Evolutionary conservation across 2,329 filamentous ascomycete genomes (phyloP).

Genomic region (Lomentospora prolificans): DNA sequence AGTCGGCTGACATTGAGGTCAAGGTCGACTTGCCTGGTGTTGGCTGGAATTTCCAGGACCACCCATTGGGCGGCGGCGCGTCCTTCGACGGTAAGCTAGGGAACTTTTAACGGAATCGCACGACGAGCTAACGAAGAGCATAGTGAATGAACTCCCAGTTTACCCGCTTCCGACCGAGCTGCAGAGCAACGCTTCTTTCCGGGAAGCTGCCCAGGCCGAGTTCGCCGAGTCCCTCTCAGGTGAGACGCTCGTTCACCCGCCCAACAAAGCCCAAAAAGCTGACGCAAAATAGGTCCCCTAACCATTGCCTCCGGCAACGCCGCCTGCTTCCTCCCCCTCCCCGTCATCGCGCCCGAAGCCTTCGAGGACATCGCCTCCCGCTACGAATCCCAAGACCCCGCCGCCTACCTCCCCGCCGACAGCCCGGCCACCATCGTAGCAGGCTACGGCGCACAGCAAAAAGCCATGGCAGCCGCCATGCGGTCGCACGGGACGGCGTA

Average conservation of each 20-base stretch:
- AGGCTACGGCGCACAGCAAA: slow-evolving; percentile 23
- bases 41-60: slow-evolving; percentile 49
- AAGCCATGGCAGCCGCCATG: slow-evolving; percentile 4
- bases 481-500: slow-evolving; percentile 12
- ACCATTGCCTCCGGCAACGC: slow-evolving; percentile 7
- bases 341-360: slow-evolving; percentile 14
- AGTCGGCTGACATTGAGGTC: slow-evolving; percentile 35
- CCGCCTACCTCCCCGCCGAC: slow-evolving; percentile 13
- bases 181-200: slow-evolving; percentile 18
- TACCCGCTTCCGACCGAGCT: neutral
- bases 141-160: neutral
- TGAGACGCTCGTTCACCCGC: neutral
- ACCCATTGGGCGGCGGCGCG: slow-evolving; percentile 22
- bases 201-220: slow-evolving; percentile 19
- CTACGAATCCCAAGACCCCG: slow-evolving; percentile 13
- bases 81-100: slow-evolving; percentile 11
- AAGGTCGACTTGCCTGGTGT: slow-evolving; percentile 49
- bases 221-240: slow-evolving; percentile 18
- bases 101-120: neutral
- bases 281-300: neutral
- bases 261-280: neutral
- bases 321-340: slow-evolving; percentile 12
- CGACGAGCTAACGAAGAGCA: too few relatives aligned
- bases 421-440: slow-evolving; percentile 14
- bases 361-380: slow-evolving; percentile 11